Evolutionary conservation across 257 asterid species (phyloP).

Genomic region (Cordia subcordata): DNA sequence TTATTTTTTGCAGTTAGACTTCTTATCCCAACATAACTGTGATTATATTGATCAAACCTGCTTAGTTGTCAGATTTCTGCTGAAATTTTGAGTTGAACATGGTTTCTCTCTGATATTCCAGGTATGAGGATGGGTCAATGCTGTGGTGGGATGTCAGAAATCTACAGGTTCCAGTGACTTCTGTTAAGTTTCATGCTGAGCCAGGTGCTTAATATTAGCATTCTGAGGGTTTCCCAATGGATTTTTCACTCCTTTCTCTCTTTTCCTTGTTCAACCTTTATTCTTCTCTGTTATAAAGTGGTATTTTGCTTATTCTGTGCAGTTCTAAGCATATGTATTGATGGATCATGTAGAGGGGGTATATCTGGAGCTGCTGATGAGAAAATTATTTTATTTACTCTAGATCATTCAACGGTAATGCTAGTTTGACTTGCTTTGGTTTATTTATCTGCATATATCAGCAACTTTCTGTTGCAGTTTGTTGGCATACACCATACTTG

Average conservation of each 20-base stretch:
- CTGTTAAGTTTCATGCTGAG: constrained; percentile 77
- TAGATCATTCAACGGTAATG: constrained; percentile 61
- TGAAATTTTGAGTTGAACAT: not conserved
- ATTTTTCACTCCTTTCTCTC: not conserved
- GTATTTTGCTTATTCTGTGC: constrained; percentile 10
- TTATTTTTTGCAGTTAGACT: not conserved
- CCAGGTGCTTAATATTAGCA: constrained; percentile 29
- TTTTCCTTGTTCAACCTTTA: too few species aligned
- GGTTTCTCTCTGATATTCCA: constrained; percentile 11
- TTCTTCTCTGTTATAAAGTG: not conserved
- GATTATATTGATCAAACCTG: too few species aligned
- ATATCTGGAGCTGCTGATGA: constrained; percentile 89
- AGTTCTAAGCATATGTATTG: constrained; percentile 60
- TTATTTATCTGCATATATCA: too few species aligned
- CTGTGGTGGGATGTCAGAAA: constrained; percentile 87
- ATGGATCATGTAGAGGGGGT: constrained; percentile 65
- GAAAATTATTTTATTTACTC: constrained; percentile 50
- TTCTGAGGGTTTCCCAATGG: not conserved
- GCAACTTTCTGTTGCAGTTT: not conserved
- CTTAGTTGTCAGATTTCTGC: not conserved
- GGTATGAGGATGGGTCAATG: constrained; percentile 92
- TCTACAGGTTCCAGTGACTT: constrained; percentile 58
- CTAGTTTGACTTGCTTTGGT: too few species aligned
- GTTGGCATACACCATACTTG: not conserved
- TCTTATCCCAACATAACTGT: not conserved